Conservation (phyloP, 2,329 filamentous ascomycete genomes). For the Coniochaeta pulveracea region DNA sequence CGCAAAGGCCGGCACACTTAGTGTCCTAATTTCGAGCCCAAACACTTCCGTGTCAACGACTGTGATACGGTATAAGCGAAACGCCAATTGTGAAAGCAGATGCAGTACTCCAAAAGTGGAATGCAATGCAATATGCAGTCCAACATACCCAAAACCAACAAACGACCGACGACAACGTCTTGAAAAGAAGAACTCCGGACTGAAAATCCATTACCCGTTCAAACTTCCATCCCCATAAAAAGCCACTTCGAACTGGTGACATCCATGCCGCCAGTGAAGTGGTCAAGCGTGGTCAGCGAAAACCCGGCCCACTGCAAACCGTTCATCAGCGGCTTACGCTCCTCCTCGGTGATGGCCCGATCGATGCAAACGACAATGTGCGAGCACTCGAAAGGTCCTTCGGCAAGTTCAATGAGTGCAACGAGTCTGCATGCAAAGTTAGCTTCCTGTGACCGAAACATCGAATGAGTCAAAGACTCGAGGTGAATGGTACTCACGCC, state of each 20-base stretch:
- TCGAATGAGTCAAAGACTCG: not conserved
- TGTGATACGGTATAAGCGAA: no score
- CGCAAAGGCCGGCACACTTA: no score
- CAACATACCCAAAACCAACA: not conserved
- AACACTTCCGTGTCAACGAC: no score
- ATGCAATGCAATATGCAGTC: slow-evolving; percentile 3
- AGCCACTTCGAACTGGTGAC: slow-evolving; percentile 71
- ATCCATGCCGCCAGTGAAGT: slow-evolving; percentile 55
- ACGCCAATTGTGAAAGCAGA: no score
- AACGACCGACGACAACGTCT: not conserved
- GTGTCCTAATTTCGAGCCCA: no score
- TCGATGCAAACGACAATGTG: slow-evolving; percentile 75
- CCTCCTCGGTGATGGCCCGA: slow-evolving; percentile 50
- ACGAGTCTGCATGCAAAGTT: slow-evolving; percentile 71
- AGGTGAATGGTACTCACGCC: slow-evolving; percentile 49
- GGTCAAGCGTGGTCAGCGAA: slow-evolving; percentile 67
- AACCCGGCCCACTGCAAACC: slow-evolving; percentile 93
- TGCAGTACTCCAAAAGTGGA: no score
- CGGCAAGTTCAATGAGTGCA: slow-evolving; percentile 80
- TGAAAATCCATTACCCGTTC: no score
- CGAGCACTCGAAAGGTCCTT: slow-evolving; percentile 62
- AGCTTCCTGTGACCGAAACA: slow-evolving; percentile 13
- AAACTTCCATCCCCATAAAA: slow-evolving; percentile 82
- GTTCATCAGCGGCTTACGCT: slow-evolving; percentile 59
- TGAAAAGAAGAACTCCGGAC: not conserved